Evolutionary conservation across 1,284 basidiomycete genomes (phyloP), one percentile per base, ranked within the genome.

Genomic region (Mycena citricolor): DNA sequence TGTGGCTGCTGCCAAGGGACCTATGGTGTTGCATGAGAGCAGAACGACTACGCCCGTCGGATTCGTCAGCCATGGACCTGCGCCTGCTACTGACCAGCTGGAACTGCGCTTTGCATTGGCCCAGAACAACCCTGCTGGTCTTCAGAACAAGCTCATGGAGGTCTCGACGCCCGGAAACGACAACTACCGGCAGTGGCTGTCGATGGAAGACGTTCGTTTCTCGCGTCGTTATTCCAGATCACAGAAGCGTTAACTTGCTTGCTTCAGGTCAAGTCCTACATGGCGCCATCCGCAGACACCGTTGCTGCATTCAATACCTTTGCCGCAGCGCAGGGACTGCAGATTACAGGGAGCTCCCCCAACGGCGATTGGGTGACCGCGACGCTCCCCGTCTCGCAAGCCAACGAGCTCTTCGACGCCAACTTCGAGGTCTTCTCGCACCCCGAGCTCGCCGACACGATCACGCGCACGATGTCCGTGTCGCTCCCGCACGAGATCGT

Each of bases 101-200:
- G 57, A 67, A 43, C 58, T 71, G 50, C 63, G 63, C 37, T 63
- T 72, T 38, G 67, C 61, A 4, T 57, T 71, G 38, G 65, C 65
- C 53, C 62, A 68, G 39, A 59, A 65, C 47, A 60, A 52, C 24
- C 59, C 67, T 37, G 63, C 61, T 14, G 62, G 66, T n/a, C 59
- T 74, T 26, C 54, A 70, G 22, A 51, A 58, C 8, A 50, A 62
- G 2, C 34, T 44, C 56, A 73, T 20, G 67, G 68, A 50, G 63
- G 65, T 51, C 65, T 75, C 43, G 69, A 71, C 50, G 65, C 75
- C 52, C 72, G 75, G n/a, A 1, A 69, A 66, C 49, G 46, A 56
- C 25, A 60, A 61, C 58, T 77, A 76, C 52, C 71, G 76, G 21
- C 60, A 67, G 42, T 71, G 74, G 49, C 61, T 77, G n/a, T 66